Conservation (phyloP, 1,284 basidiomycete genomes). For the Uromyces viciae-fabae region DNA sequence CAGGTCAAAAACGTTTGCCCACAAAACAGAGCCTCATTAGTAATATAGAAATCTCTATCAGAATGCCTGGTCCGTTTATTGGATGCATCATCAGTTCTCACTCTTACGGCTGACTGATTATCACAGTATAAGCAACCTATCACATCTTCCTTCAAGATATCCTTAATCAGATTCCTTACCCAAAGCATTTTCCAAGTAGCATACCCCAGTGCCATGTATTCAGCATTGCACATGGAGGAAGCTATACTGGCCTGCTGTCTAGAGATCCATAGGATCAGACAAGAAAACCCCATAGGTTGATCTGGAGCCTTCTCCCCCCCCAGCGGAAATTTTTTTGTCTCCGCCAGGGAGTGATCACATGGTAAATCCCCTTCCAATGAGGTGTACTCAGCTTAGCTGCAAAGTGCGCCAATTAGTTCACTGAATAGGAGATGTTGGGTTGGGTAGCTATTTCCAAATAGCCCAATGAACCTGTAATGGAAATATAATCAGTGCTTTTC, state of each 20-base stretch:
- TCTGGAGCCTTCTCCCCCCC: slow-evolving; percentile 1
- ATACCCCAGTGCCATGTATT: slow-evolving; percentile 15
- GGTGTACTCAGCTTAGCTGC: background rate
- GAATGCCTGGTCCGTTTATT: slow-evolving; percentile 16
- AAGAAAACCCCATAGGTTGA: background rate
- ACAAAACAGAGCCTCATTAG: background rate
- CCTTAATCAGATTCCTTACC: background rate
- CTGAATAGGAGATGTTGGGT: background rate
- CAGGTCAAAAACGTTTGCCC: background rate
- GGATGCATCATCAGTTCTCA: background rate
- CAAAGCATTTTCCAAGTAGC: background rate
- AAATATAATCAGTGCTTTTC: background rate
- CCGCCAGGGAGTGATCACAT: background rate
- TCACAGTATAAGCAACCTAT: background rate
- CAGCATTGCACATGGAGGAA: slow-evolving; percentile 5
- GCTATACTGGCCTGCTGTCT: background rate
- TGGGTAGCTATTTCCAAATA: background rate
- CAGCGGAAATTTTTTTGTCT: background rate
- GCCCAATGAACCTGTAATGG: background rate
- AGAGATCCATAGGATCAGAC: background rate
- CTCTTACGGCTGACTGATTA: background rate
- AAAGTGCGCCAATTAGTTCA: background rate
- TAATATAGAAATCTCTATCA: background rate
- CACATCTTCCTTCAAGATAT: background rate
- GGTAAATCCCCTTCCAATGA: background rate